phyloP scores from a whole-genome alignment of 768 basidiomycete species.

The Plicaturopsis crispa region DNA sequence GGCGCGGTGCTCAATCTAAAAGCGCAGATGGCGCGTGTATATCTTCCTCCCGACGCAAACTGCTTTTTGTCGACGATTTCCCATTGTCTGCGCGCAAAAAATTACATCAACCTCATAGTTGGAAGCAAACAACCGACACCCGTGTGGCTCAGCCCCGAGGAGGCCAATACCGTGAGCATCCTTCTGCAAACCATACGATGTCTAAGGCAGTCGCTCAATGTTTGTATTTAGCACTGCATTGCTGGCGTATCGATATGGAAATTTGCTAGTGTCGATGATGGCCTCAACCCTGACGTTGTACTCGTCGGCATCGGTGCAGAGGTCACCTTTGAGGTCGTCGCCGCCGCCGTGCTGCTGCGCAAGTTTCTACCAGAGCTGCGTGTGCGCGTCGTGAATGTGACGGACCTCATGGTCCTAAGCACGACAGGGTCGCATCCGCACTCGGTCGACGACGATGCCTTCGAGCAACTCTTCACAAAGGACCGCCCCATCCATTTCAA shows the following conservation, averaged over 20 bases:
- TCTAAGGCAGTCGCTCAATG: conserved; percentile 4
- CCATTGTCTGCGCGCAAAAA: conserved; percentile 78
- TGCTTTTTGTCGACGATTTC: conserved; percentile 77
- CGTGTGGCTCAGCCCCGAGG: conserved; percentile 71
- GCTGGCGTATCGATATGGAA: conserved; percentile 87
- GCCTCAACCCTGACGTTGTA: conserved; percentile 68
- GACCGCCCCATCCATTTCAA: conserved; percentile 71
- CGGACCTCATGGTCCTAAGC: conserved; percentile 81
- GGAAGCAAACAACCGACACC: conserved; percentile 81
- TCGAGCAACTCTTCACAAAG: conserved; percentile 63
- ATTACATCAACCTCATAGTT: conserved; percentile 84
- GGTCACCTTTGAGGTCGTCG: conserved; percentile 83
- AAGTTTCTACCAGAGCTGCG: conserved; percentile 64
- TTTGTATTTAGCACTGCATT: conserved; percentile 56
- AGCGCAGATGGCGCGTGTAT: conserved; percentile 61
- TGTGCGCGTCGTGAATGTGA: conserved; percentile 83
- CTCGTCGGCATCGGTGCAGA: conserved; percentile 86
- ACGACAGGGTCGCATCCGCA: conserved; percentile 70
- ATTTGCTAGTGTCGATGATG: conserved; percentile 69
- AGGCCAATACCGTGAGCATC: conserved; percentile 52
- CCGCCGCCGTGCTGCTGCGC: conserved; percentile 74
- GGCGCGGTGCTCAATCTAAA: conserved; percentile 81
- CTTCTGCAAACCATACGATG: neutral
- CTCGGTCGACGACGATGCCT: conserved; percentile 52
- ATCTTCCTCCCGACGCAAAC: conserved; percentile 88